Conservation (phyloP, 495 filamentous ascomycete genomes). For the Achaetomiella virescens region DNA sequence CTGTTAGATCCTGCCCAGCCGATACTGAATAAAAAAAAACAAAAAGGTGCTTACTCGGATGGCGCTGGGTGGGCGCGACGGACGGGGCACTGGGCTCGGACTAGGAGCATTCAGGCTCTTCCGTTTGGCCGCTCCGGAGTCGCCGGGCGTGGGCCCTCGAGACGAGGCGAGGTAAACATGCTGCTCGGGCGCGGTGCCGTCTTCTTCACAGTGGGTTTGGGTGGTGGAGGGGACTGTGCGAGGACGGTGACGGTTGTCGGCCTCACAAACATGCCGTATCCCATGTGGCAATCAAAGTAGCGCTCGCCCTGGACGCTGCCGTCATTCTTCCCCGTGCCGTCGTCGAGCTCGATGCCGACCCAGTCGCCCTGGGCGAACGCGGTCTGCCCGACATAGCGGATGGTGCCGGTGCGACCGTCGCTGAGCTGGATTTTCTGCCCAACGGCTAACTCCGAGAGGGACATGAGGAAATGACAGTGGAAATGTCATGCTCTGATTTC, state of each 20-base stretch:
- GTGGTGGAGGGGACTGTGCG: constrained; percentile 43
- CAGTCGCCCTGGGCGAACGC: constrained; percentile 77
- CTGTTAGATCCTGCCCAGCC: neutral
- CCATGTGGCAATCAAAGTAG: constrained; percentile 80
- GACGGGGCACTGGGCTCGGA: constrained; percentile 54
- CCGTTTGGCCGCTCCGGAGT: constrained; percentile 51
- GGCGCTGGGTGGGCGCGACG: constrained; percentile 48
- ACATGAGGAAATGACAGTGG: neutral
- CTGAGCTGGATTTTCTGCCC: constrained; percentile 56
- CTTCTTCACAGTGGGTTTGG: constrained; percentile 25
- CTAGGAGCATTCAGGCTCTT: constrained; percentile 63
- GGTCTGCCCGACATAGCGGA: constrained; percentile 76
- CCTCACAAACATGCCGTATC: constrained; percentile 83
- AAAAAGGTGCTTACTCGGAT: constrained; percentile 41
- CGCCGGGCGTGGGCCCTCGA: constrained; percentile 33
- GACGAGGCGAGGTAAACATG: constrained; percentile 25
- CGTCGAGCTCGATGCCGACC: constrained; percentile 85
- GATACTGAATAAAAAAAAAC: neutral
- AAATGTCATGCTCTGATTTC: neutral
- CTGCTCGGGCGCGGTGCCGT: constrained; percentile 35
- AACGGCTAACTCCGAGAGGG: constrained; percentile 38
- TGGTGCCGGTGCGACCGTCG: constrained; percentile 68
- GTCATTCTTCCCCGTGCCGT: constrained; percentile 87
- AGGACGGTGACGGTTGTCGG: constrained; percentile 56
- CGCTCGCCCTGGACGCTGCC: constrained; percentile 81